phyloP scores from a whole-genome alignment of 139 green algal species.

The Chlorella sp. region DNA sequence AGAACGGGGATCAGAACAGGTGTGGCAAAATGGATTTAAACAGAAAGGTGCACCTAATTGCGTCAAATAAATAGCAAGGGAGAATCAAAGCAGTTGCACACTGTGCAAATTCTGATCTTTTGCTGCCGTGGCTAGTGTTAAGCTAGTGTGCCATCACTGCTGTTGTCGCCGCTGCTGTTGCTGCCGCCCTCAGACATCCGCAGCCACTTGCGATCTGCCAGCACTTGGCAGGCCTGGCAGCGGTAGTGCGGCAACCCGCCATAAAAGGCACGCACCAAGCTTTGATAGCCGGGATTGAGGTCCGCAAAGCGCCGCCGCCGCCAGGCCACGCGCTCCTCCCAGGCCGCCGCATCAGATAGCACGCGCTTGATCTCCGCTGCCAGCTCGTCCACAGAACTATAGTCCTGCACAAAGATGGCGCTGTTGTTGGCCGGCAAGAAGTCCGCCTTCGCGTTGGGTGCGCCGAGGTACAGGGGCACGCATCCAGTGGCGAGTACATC shows the following conservation, averaged over 20 bases:
- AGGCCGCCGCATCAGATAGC: neutral
- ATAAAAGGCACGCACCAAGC: neutral
- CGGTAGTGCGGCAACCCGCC: neutral
- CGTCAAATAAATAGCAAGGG: no score
- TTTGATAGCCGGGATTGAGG: neutral
- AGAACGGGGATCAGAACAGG: no score
- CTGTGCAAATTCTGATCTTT: no score
- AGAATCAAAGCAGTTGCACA: no score
- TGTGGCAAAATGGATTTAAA: no score
- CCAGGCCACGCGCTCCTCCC: neutral
- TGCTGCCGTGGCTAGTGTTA: no score
- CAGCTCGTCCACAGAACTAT: neutral
- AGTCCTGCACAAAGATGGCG: neutral
- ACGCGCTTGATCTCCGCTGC: neutral
- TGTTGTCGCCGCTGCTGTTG: no score
- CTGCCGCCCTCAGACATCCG: neutral
- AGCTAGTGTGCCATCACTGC: no score
- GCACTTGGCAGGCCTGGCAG: slow-evolving; percentile 5
- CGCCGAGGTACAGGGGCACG: neutral
- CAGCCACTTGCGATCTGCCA: neutral
- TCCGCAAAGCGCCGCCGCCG: neutral
- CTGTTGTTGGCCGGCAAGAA: neutral
- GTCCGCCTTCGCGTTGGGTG: neutral
- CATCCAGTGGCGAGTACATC: neutral
- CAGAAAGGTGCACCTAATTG: no score